Conservation (phyloP, 176 grass and related monocot genomes). For the Tillandsia fasciculata region DNA sequence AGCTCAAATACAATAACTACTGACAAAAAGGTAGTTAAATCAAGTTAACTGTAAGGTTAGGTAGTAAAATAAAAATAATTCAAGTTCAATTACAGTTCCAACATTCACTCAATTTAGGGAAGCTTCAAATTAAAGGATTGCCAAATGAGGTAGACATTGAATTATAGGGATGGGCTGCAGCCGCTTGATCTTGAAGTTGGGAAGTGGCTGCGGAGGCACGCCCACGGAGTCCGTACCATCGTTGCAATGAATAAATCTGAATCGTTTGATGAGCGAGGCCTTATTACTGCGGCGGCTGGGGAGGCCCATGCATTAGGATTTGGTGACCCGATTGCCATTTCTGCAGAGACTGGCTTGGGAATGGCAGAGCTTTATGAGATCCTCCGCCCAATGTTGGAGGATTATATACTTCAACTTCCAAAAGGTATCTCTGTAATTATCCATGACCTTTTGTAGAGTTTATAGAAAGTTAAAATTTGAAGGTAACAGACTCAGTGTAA, state of each 20-base stretch:
- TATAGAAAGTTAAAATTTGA: no score
- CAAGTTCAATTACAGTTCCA: no score
- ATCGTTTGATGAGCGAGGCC: constrained; percentile 73
- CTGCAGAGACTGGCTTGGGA: constrained; percentile 89
- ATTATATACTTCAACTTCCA: constrained; percentile 59
- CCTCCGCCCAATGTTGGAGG: constrained; percentile 70
- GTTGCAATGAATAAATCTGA: constrained; percentile 94
- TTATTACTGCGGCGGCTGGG: constrained; percentile 60
- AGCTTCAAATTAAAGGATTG: background rate
- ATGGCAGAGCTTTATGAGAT: constrained; percentile 94
- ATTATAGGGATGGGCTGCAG: constrained; percentile 77
- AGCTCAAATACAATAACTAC: no score
- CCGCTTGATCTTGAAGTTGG: constrained; percentile 86
- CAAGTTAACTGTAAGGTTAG: no score
- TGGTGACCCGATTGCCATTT: constrained; percentile 96
- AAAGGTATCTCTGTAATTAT: constrained; percentile 38
- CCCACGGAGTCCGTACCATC: constrained; percentile 56
- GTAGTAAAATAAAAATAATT: no score
- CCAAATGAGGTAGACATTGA: background rate
- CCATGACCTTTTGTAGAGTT: background rate
- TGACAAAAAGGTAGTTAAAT: no score
- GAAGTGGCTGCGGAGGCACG: constrained; percentile 75
- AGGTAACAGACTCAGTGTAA: no score
- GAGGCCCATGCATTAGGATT: constrained; percentile 90
- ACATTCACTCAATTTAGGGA: no score